Evolutionary conservation across 768 basidiomycete genomes (phyloP), one percentile per base, ranked within the genome.

Genomic region (Boletus patriciae): DNA sequence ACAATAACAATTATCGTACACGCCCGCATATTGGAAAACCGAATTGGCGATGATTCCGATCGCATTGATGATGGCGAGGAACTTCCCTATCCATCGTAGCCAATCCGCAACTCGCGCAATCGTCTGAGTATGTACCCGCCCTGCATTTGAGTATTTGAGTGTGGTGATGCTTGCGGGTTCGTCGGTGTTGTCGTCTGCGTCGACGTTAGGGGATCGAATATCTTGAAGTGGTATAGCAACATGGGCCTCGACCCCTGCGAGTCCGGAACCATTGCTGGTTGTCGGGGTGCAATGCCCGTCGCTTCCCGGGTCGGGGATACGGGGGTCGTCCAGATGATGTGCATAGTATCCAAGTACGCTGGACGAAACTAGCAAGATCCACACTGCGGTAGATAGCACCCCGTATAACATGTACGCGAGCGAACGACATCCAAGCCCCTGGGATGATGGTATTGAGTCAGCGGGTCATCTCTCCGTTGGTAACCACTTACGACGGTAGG

Each of bases 341-440:
- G 55, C 60, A 27, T 64, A 62, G 46, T 71, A 63, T 41, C 61
- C 67, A 19, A 69, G 56, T 1, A 55, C 1, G 54, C 69, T 76
- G 38, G 74, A 73, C 2, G 38, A 18, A 12, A 76, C 58, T 12
- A 75, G 64, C 2, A 73, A 13, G 8, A 64, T 21, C 74, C 74
- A 75, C 13, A 70, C 62, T 0, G 54, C 1, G 2, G 70, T 76
- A 1, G 75, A 70, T 6, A 65, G 1, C 7, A 36, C 15, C 2
- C 63, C 75, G 13, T 73, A 75, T 16, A 68, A 42, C 36, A 73
- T 23, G 49, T 74, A 75, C 1, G 66, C 62, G 0, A 61, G 55
- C 3, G 73, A 75, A 52, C 73, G 72, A 43, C 75, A 76, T 12
- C 74, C 75, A 2, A 76, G 31, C 18, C 69, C 67, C 68, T 65